Conservation (phyloP, 768 basidiomycete species). For the Amylocystis lapponica region DNA sequence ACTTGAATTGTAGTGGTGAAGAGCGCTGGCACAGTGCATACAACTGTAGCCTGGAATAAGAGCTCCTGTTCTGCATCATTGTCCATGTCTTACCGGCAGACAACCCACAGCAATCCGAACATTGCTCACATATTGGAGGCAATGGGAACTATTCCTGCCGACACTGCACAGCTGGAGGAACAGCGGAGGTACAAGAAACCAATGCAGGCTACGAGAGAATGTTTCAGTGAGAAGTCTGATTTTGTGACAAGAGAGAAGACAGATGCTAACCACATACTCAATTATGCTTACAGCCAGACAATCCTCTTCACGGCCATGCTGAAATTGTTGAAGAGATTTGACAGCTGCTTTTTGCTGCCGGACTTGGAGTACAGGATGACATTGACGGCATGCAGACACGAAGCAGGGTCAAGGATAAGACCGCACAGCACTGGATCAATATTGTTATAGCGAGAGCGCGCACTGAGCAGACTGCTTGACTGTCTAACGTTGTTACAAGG, state of each 20-base stretch:
- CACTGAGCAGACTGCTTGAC: neutral
- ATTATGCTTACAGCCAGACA: neutral
- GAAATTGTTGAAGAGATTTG: conserved; percentile 20
- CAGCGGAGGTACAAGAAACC: neutral
- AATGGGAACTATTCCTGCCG: conserved; percentile 36
- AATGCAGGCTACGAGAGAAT: conserved; percentile 2
- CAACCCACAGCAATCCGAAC: conserved; percentile 19
- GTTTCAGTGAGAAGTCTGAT: conserved; percentile 1
- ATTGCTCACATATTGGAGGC: conserved; percentile 30
- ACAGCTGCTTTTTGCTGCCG: conserved; percentile 27
- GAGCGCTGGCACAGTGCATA: conserved; percentile 7
- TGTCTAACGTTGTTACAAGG: neutral
- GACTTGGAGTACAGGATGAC: conserved; percentile 23
- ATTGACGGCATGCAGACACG: conserved; percentile 26
- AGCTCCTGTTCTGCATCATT: conserved; percentile 6
- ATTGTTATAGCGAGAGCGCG: conserved; percentile 16
- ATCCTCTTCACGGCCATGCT: too few relatives aligned
- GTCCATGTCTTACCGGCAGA: conserved; percentile 12
- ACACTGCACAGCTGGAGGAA: conserved; percentile 10
- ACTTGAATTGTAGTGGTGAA: too few relatives aligned
- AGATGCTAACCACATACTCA: neutral
- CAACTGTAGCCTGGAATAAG: conserved; percentile 6
- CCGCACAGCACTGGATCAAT: conserved; percentile 35
- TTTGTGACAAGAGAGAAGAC: neutral
- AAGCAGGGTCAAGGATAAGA: conserved; percentile 34